Evolutionary conservation across 495 filamentous ascomycete species (phyloP), one percentile per base, ranked within the genome.

Genomic region (Haplographium delicatum): DNA sequence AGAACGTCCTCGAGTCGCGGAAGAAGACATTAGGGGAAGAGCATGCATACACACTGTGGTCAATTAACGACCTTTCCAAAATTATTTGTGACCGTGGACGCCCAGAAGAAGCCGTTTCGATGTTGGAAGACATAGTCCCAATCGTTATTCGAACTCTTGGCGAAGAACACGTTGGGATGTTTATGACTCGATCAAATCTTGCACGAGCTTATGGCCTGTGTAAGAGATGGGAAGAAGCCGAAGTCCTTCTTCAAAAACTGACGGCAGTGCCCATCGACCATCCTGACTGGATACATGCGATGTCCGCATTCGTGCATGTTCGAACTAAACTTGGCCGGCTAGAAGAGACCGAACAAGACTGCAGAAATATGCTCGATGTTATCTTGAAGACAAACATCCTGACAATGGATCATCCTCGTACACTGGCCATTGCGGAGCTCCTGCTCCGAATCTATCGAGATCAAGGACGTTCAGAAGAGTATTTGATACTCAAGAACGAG

Each of bases 11-110:
- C 8, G 45, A 35, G 19, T 6, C 23, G 15, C 27, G 45, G 8
- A 38, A 23, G 22, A 35, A 48, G 19, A 38, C 22, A 3, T 20
- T 42, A 4, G 39, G 39, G 16, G 39, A 42, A 42, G 39, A 42
- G 39, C 39, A 42, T 42, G 39, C 39, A 24, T 42, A 42, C 15
- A 42, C 39, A 4, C 39, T 42, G 15, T 42, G 39, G 39, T 22
- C 39, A 42, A 20, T 42, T 20, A 42, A 42, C 39, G 39, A 42
- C 5, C 15, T 42, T n/a, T 20, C 16, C 20, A 42, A 42, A n/a
- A 24, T 42, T 22, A 22, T 22, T 4, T 22, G 16, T 6, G 39
- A 42, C 20, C 20, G 16, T 20, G 39, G 39, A 6, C 39, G 39
- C 6, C 7, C 39, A 5, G 16, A 24, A 19, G 7, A 22, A n/a